Evolutionary conservation across 1,284 basidiomycete genomes (phyloP).

Genomic region (Schizophyllum commune): DNA sequence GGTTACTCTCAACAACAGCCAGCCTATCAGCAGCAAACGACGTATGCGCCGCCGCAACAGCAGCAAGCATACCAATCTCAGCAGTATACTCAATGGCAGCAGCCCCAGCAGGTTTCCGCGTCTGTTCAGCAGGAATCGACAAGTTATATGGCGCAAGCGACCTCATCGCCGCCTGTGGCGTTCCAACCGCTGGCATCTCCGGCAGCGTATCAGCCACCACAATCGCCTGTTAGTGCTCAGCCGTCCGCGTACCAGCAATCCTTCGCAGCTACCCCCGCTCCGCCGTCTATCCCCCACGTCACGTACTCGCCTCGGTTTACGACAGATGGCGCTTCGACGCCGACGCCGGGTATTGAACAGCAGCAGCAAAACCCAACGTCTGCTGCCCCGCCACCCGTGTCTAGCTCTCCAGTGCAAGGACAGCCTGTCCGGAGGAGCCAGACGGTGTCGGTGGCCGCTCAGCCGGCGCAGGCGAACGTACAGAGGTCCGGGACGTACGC

Average conservation of each 20-base stretch:
- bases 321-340: slow-evolving; percentile 8
- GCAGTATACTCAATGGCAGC: slow-evolving; percentile 1
- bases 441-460: background rate
- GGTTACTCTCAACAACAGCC: slow-evolving; percentile 11
- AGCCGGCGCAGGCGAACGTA: background rate
- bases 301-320: slow-evolving; percentile 10
- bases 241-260: background rate
- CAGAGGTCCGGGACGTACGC: background rate
- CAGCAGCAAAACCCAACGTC: slow-evolving; percentile 5
- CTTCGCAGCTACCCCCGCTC: slow-evolving; percentile 6
- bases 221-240: no score
- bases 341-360: slow-evolving; percentile 6
- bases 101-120: slow-evolving; percentile 6
- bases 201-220: no score
- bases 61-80: slow-evolving; percentile 10
- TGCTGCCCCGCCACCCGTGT: slow-evolving; percentile 11
- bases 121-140: slow-evolving; percentile 5
- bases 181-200: background rate
- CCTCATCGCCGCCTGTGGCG: slow-evolving; percentile 1
- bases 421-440: background rate
- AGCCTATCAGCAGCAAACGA: background rate
- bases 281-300: slow-evolving; percentile 11
- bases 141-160: no score
- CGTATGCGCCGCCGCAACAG: slow-evolving; percentile 13
- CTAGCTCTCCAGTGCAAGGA: background rate